phyloP scores from a whole-genome alignment of 2,329 filamentous ascomycete genomes.

The Venturia oleaginea region DNA sequence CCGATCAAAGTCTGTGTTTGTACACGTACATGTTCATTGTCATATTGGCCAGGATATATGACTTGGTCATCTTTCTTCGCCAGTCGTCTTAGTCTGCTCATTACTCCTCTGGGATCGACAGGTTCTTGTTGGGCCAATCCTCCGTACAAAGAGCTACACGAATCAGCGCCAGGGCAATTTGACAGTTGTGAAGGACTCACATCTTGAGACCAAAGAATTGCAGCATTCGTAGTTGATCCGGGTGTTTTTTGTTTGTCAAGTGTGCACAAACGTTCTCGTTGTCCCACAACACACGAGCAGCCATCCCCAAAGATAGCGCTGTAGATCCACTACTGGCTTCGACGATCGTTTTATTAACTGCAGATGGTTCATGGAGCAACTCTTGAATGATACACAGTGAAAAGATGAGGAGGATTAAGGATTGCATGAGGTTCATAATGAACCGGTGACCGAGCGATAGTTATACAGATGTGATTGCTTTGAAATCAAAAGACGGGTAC shows the following conservation, averaged over 20 bases:
- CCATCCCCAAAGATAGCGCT: constrained; percentile 50
- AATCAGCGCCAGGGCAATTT: not conserved
- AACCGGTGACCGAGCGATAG: too few relatives aligned
- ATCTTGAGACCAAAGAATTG: constrained; percentile 51
- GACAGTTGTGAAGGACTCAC: constrained; percentile 10
- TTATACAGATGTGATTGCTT: too few relatives aligned
- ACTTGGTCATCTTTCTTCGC: constrained; percentile 34
- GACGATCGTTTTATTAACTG: constrained; percentile 43
- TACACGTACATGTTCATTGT: constrained; percentile 35
- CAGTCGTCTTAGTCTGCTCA: constrained; percentile 37
- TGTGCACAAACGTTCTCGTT: constrained; percentile 46
- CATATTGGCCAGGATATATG: constrained; percentile 49
- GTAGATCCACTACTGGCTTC: constrained; percentile 56
- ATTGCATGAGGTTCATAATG: too few relatives aligned
- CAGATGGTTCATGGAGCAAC: constrained; percentile 32
- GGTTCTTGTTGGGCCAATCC: constrained; percentile 51
- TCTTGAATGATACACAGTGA: too few relatives aligned
- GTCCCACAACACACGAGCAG: constrained; percentile 43
- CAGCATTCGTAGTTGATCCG: constrained; percentile 46
- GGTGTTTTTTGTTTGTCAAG: constrained; percentile 50
- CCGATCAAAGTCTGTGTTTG: constrained; percentile 17
- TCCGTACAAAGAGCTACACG: constrained; percentile 43
- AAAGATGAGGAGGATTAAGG: too few relatives aligned
- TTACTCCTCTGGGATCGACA: constrained; percentile 44
- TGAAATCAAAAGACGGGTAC: too few relatives aligned